Conservation (phyloP, 495 filamentous ascomycete genomes). For the Podospora bellae-mahoneyi region DNA sequence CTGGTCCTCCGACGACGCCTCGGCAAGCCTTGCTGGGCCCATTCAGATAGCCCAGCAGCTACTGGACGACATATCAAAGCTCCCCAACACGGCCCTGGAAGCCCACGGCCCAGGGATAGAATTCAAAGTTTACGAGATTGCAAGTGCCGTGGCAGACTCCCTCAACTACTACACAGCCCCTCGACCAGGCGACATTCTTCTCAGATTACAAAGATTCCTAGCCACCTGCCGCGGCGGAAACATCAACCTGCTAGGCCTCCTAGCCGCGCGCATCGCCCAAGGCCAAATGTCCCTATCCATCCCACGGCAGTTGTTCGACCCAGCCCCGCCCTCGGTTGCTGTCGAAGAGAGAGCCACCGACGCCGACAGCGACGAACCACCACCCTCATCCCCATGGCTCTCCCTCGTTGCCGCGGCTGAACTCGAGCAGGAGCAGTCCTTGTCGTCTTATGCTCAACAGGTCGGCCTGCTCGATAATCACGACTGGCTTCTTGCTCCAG, state of each 20-base stretch:
- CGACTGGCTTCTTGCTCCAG: conserved; percentile 14
- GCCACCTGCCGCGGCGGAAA: conserved; percentile 37
- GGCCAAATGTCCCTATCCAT: conserved; percentile 3
- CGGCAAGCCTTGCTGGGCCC: conserved; percentile 31
- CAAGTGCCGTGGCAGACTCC: conserved; percentile 45
- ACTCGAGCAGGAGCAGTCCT: conserved; percentile 14
- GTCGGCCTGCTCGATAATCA: conserved; percentile 5
- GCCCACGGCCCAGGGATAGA: conserved; percentile 32
- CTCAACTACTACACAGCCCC: conserved; percentile 28
- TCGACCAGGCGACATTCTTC: conserved; percentile 32
- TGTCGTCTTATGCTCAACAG: conserved; percentile 5
- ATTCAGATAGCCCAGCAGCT: conserved; percentile 44
- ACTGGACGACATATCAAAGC: conserved; percentile 37
- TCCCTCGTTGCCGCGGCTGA: conserved; percentile 22
- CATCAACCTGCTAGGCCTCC: conserved; percentile 29
- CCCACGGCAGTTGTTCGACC: not conserved
- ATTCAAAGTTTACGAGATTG: conserved; percentile 48
- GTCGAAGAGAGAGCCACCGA: conserved; percentile 16
- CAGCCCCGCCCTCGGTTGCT: not conserved
- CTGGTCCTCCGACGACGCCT: conserved; percentile 8
- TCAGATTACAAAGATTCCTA: conserved; percentile 36
- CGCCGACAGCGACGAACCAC: not conserved
- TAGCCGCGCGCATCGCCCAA: conserved; percentile 35
- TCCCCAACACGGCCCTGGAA: conserved; percentile 32
- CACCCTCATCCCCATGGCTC: conserved; percentile 18